Conservation (phyloP, 495 filamentous ascomycete genomes). For the Xylaria castorea region DNA sequence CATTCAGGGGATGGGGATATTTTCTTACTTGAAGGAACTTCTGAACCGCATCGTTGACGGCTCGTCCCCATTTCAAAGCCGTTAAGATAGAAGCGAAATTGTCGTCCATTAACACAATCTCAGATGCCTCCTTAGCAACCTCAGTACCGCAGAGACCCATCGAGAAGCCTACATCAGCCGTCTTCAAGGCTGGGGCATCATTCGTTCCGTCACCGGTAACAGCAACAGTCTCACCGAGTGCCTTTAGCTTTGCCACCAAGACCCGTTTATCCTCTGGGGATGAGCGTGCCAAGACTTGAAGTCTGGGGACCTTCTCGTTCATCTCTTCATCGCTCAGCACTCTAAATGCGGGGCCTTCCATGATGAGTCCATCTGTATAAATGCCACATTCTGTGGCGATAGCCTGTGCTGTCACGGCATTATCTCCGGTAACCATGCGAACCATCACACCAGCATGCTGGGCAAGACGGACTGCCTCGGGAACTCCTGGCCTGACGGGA, state of each 20-base stretch:
- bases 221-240: conserved; percentile 86
- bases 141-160: conserved; percentile 93
- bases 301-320: conserved; percentile 71
- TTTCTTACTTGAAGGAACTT: conserved; percentile 79
- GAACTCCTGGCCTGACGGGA: conserved; percentile 75
- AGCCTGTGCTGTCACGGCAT: conserved; percentile 81
- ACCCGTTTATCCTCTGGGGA: conserved; percentile 85
- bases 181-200: conserved; percentile 86
- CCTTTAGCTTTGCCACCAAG: conserved; percentile 80
- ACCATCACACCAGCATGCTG: conserved; percentile 82
- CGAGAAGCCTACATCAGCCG: conserved; percentile 88
- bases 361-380: conserved; percentile 76
- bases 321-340: conserved; percentile 71
- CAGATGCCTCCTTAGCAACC: conserved; percentile 92
- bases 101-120: conserved; percentile 93
- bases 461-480: conserved; percentile 76
- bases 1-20: neutral
- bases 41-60: conserved; percentile 87
- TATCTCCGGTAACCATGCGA: conserved; percentile 92
- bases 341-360: conserved; percentile 84
- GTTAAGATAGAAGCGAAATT: conserved; percentile 91
- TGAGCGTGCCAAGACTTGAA: conserved; percentile 85
- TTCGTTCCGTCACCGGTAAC: conserved; percentile 95
- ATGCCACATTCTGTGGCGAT: conserved; percentile 88
- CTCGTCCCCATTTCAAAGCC: conserved; percentile 86